Evolutionary conservation across 768 basidiomycete species (phyloP), one percentile per base, ranked within the genome.

Genomic region (Boletus sp.): DNA sequence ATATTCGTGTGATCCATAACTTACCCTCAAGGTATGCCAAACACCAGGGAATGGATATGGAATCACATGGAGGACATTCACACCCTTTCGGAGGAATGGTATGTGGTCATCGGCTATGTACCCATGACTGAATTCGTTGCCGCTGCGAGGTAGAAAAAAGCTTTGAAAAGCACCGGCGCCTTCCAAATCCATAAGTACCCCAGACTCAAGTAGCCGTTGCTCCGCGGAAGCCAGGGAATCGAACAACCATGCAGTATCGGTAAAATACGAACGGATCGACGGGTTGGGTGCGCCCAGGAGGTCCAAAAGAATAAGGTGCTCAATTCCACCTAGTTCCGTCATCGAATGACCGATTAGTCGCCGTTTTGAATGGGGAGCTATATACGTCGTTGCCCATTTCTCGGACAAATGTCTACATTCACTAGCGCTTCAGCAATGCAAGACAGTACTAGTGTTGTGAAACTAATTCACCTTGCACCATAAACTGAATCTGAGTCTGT

Each of bases 191-290:
- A 71, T 71, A 52, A 94, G 86, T 11, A 83, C 78, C 1, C 86
- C 89, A 10, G 77, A 81, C 30, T 82, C 78, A 0, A 83, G 83
- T 24, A 99, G 75, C 33, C 90, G 78, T 24, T 74, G 68, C 68
- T 99, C 96, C n/a, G 82, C 84, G 44, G 80, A 80, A 4, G 75
- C 76, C 70, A 99, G 76, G 5, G 83, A 79, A 70, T 93, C 89
- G 67, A 92, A 95, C 40, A 99, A 76, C 97, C 97, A 98, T 6
- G 88, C 92, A 1, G 97, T 99, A 53, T 94, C 85, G 7, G 83
- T 73, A 72, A 84, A 98, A 66, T 85, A 97, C 6, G 90, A 93
- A 40, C 82, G 83, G 48, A 99, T 87, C 12, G 66, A 72, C 3
- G 97, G 94, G 51, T 83, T 73, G 3, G 81, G 74, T 8, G 92